Evolutionary conservation across 2,329 filamentous ascomycete species (phyloP), one percentile per base, ranked within the genome.

Genomic region (Phaeophleospora eucalypticola): DNA sequence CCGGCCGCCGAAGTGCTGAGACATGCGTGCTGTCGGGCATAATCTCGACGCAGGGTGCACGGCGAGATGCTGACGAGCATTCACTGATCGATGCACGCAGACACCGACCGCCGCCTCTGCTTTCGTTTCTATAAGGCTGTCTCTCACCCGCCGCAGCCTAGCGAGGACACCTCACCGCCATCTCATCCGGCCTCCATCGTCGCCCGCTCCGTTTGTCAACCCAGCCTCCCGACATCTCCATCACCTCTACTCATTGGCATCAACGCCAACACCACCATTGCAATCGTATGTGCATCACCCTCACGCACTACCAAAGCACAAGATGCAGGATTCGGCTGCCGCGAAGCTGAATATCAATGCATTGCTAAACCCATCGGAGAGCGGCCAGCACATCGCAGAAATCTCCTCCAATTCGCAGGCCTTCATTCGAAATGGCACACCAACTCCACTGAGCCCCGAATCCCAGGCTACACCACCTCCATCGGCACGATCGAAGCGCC

Each of bases 311-410:
- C 49, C 44, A 21, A 51, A 56, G n/a, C 41, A 53, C 32, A 45
- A 48, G 29, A 43, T 45, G 33, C 38, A 48, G 32, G 27, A 46
- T 9, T 41, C 57, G 34, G 45, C 54, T 15, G 41, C 49, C 44
- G 59, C 51, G 12, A 63, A 62, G 58, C 68, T 73, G 63, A 68
- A 67, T 49, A 72, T 74, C 46, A 49, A 65, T 35, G 63, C 64
- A 10, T 56, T 73, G 19, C 68, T 74, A 35, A 73, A 73, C 57
- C 69, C 52, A 40, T 41, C 45, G 15, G 52, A 54, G 36, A 45
- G 49, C 42, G 43, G 46, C 44, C 46, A 41, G 16, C 47, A 41
- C 40, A 58, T 61, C 14, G 42, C 52, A n/a, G 39, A 48, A 6
- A 48, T 45, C 16, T 32, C 20, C 12, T 37, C 44, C 48, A 58